phyloP scores from a whole-genome alignment of 164 flowering plant species.

The Macadamia tetraphylla region DNA sequence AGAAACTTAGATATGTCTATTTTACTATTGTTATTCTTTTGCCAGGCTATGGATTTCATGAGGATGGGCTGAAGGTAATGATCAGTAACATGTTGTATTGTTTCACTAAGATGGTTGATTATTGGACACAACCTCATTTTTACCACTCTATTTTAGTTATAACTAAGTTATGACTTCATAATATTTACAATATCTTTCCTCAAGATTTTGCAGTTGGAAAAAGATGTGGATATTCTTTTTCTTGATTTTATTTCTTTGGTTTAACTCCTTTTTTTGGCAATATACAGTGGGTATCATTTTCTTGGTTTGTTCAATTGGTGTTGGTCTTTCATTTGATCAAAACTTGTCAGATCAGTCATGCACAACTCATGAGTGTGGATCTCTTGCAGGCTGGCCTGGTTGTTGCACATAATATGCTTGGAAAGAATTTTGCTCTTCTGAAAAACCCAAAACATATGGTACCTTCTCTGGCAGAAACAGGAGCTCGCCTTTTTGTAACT shows the following conservation, averaged over 20 bases:
- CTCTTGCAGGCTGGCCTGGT: slow-evolving; percentile 65
- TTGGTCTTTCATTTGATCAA: neutral
- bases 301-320: neutral
- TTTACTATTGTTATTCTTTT: slow-evolving; percentile 3
- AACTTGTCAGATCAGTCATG: neutral
- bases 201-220: no score
- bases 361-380: slow-evolving; percentile 1
- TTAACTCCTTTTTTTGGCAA: no score
- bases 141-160: no score
- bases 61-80: slow-evolving; percentile 83
- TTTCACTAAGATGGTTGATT: no score
- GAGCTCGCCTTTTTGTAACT: slow-evolving; percentile 72
- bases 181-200: no score
- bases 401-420: slow-evolving; percentile 63
- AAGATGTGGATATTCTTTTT: no score
- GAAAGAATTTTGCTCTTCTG: slow-evolving; percentile 33
- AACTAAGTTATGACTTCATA: no score
- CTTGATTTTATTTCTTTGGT: no score
- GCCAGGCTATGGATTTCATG: slow-evolving; percentile 94
- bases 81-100: no score
- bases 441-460: slow-evolving; percentile 72
- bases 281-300: no score
- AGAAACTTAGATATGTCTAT: no score
- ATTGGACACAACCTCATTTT: no score
- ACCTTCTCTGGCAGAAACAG: slow-evolving; percentile 62